Percentiles rank a stretch among this genome's conserved stretches.
Conservation (phyloP, 176 grass and related monocot genomes). For the Rhynchospora breviuscula region DNA sequence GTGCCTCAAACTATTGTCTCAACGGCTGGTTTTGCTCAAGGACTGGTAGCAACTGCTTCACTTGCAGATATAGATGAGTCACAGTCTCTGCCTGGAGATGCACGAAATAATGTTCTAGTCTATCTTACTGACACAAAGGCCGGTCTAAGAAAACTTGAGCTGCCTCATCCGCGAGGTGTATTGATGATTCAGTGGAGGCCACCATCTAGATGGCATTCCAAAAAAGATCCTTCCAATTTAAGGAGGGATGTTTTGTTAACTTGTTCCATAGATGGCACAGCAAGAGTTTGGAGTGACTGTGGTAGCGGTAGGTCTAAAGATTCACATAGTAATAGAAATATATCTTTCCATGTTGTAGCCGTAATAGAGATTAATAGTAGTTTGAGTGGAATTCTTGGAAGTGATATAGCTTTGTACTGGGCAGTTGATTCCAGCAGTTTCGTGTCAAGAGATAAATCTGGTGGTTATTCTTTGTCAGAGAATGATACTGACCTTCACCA, state of each 20-base stretch:
- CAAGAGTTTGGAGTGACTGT: conserved; percentile 69
- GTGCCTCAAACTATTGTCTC: conserved; percentile 69
- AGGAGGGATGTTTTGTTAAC: conserved; percentile 77
- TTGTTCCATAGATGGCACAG: conserved; percentile 73
- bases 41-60: conserved; percentile 50
- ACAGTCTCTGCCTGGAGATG: conserved; percentile 1
- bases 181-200: conserved; percentile 93
- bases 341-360: conserved; percentile 60
- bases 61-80: conserved; percentile 12
- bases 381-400: conserved; percentile 68
- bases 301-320: conserved; percentile 43
- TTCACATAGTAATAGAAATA: conserved; percentile 25
- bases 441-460: conserved; percentile 38
- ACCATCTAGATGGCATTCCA: neutral
- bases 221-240: conserved; percentile 27
- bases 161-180: conserved; percentile 60
- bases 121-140: conserved; percentile 60
- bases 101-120: conserved; percentile 42
- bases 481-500: conserved; percentile 27
- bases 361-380: conserved; percentile 66
- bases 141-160: conserved; percentile 43
- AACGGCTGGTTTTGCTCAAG: conserved; percentile 43
- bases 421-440: conserved; percentile 46
- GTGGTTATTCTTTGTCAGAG: conserved; percentile 50
- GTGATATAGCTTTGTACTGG: conserved; percentile 72